These are phyloP conservation scores for Gynostemma pentaphyllum DNA, from an alignment of 306 rosid species.

Conservation along the genomic window DNA sequence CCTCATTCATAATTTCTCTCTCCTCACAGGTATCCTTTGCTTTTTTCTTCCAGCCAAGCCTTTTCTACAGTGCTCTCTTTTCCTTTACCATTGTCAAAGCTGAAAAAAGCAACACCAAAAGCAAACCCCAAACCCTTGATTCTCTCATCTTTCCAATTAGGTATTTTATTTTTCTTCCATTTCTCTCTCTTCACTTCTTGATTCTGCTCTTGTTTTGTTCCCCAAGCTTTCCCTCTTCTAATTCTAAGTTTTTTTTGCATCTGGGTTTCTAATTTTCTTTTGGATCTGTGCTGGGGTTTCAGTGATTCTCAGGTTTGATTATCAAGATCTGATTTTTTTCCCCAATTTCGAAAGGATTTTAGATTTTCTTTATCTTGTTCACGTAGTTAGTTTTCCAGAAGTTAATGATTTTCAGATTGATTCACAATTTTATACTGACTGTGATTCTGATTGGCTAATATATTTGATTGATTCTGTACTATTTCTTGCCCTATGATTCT, in stretches of 20 bases:
- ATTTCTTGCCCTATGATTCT: neutral
- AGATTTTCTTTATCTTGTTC: neutral
- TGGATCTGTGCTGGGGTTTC: neutral
- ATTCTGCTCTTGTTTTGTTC: too few species aligned
- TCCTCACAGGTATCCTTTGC: too few species aligned
- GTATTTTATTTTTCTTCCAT: neutral
- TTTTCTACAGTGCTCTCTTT: neutral
- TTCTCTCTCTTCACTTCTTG: neutral
- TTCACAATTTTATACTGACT: neutral
- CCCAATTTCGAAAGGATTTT: neutral
- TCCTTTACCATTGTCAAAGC: neutral
- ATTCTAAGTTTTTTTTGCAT: slow-evolving; percentile 1
- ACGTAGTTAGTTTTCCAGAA: neutral
- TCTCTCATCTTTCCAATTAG: neutral
- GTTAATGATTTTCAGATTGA: neutral
- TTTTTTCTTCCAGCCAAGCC: neutral
- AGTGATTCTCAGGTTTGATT: neutral
- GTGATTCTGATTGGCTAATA: neutral
- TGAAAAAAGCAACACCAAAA: neutral
- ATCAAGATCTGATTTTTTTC: slow-evolving; percentile 1
- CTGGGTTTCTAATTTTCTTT: neutral
- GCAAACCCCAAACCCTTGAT: neutral
- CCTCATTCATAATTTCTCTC: neutral
- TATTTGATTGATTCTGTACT: neutral
- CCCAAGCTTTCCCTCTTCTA: neutral